A percentile compares a stretch with the other conserved stretches of the same genome.
Conservation (phyloP, 768 basidiomycete species). For the Boletus sp. region DNA sequence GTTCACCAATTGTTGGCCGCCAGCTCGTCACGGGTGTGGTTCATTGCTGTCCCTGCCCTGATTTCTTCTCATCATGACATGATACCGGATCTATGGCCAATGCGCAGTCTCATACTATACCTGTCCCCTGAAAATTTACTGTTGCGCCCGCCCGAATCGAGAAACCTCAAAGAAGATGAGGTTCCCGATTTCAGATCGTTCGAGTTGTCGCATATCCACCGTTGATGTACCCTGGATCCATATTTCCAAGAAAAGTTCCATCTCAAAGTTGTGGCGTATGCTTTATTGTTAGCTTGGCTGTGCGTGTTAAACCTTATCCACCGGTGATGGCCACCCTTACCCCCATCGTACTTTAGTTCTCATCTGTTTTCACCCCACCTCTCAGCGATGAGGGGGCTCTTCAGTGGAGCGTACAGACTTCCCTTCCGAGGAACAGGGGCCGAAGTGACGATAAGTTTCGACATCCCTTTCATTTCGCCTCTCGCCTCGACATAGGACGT, state of each 20-base stretch:
- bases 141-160: conserved; percentile 29
- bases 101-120: conserved; percentile 5
- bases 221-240: conserved; percentile 4
- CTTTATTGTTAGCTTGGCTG: conserved; percentile 20
- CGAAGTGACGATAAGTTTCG: neutral
- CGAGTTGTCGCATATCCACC: conserved; percentile 3
- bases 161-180: conserved; percentile 29
- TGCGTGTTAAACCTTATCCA: conserved; percentile 25
- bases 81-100: conserved; percentile 27
- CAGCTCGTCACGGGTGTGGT: conserved; percentile 8
- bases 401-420: neutral
- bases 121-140: conserved; percentile 17
- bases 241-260: conserved; percentile 16
- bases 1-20: conserved; percentile 23
- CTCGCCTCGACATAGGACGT: conserved; percentile 1
- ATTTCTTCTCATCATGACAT: conserved; percentile 11
- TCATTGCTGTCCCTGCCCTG: conserved; percentile 14
- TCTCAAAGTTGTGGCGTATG: conserved; percentile 11
- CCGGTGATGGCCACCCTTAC: neutral
- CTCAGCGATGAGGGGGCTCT: neutral
- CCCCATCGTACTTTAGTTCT: neutral
- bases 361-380: neutral
- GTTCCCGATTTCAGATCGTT: conserved; percentile 20
- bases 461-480: conserved; percentile 10
- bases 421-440: neutral